A percentile compares a stretch with the other conserved stretches of the same genome.
Evolutionary conservation across 345 rosid genomes (phyloP).

Genomic region (Balakata baccata): DNA sequence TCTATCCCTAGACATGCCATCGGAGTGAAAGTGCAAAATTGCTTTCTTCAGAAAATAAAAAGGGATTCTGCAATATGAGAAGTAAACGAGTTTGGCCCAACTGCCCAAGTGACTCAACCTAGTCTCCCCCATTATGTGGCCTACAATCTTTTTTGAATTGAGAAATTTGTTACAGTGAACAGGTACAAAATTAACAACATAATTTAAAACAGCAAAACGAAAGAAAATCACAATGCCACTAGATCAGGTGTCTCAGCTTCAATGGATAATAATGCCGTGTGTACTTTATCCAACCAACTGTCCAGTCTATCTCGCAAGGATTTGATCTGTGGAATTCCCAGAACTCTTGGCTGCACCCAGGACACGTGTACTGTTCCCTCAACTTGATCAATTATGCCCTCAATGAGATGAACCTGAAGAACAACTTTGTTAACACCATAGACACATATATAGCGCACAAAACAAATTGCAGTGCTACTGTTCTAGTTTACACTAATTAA

Average conservation of each 20-base stretch:
- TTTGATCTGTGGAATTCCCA: conserved; percentile 89
- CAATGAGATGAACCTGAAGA: conserved; percentile 88
- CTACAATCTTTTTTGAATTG: neutral
- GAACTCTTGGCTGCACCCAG: conserved; percentile 98
- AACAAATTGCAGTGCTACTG: neutral
- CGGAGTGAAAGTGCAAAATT: neutral
- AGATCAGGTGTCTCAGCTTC: conserved; percentile 99
- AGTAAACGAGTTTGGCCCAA: conserved; percentile 1
- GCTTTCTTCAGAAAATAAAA: neutral
- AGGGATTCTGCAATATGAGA: neutral
- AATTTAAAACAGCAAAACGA: neutral
- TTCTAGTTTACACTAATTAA: neutral
- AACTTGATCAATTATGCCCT: conserved; percentile 97
- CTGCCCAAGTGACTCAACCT: neutral
- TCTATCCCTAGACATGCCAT: neutral
- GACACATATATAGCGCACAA: neutral
- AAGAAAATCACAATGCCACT: conserved; percentile 54
- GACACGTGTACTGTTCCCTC: conserved; percentile 85
- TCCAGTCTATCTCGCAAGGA: conserved; percentile 83
- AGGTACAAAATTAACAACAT: neutral
- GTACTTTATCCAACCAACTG: conserved; percentile 83
- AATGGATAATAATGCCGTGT: conserved; percentile 67
- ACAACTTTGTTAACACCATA: neutral
- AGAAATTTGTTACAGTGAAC: too few relatives aligned
- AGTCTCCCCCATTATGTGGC: neutral